Conservation (phyloP, 2,329 filamentous ascomycete genomes). For the Lasiodiplodia sp. region DNA sequence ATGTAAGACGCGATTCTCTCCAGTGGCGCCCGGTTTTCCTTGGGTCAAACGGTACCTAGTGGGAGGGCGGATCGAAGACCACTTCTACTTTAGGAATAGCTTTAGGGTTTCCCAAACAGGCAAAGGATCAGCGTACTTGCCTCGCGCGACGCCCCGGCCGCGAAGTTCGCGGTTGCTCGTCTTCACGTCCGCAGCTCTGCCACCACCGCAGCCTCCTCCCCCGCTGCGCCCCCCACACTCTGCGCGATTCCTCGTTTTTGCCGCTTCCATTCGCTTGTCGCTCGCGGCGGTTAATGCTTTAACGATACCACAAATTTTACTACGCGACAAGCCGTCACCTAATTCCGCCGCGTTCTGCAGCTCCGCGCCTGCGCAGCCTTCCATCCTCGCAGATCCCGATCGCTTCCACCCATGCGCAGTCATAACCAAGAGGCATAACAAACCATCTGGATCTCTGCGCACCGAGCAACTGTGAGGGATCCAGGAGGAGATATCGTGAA, state of each 20-base stretch:
- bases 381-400: not conserved
- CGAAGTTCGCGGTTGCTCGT: slow-evolving; percentile 46
- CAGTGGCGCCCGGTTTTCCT: not conserved
- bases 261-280: slow-evolving; percentile 21
- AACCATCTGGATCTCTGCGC: slow-evolving; percentile 1
- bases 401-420: slow-evolving; percentile 18
- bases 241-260: not conserved
- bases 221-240: slow-evolving; percentile 14
- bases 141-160: slow-evolving; percentile 39
- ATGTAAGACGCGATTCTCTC: not conserved
- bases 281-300: slow-evolving; percentile 7
- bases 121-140: slow-evolving; percentile 38
- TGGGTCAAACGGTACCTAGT: not conserved
- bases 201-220: slow-evolving; percentile 3
- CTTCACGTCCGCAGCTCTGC: slow-evolving; percentile 58
- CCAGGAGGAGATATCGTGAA: not conserved
- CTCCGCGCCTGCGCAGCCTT: slow-evolving; percentile 25
- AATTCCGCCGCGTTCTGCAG: slow-evolving; percentile 13
- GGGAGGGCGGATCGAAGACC: not conserved
- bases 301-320: slow-evolving; percentile 3
- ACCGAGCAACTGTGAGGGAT: not conserved
- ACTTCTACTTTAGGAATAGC: not conserved
- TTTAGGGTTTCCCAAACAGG: not conserved
- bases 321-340: slow-evolving; percentile 1
- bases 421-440: slow-evolving; percentile 19